These are phyloP conservation scores for Neofusicoccum ribis DNA, from an alignment of 2,329 filamentous ascomycete species.

Conservation along the genomic window DNA sequence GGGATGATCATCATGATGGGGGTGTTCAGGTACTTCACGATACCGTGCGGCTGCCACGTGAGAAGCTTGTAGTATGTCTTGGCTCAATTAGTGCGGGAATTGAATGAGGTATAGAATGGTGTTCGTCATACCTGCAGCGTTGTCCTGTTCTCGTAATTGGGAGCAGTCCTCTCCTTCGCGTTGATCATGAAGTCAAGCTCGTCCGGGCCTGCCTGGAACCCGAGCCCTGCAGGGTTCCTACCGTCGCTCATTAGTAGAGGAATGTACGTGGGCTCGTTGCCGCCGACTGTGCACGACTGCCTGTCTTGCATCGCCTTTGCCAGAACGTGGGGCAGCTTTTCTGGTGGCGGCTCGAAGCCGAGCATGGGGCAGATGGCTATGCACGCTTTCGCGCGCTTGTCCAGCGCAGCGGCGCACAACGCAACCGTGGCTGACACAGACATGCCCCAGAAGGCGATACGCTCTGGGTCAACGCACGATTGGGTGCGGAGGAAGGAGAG, in stretches of 20 bases:
- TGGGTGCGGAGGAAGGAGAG: conserved; percentile 34
- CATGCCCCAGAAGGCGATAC: conserved; percentile 41
- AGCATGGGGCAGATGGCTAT: conserved; percentile 30
- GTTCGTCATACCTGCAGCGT: conserved; percentile 25
- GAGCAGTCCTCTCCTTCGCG: neutral
- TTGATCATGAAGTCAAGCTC: neutral
- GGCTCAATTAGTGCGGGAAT: too few species aligned
- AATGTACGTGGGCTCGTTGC: conserved; percentile 42
- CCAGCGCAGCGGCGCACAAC: conserved; percentile 32
- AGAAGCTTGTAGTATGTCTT: conserved; percentile 28
- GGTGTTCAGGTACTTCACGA: conserved; percentile 22
- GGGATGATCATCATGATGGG: conserved; percentile 30
- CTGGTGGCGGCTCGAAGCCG: conserved; percentile 20
- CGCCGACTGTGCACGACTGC: conserved; percentile 36
- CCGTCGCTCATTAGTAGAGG: conserved; percentile 39
- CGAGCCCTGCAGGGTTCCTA: conserved; percentile 37
- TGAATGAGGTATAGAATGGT: too few species aligned
- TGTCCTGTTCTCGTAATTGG: conserved; percentile 25
- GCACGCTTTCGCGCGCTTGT: conserved; percentile 29
- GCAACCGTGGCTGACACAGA: conserved; percentile 33
- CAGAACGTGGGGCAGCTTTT: conserved; percentile 27
- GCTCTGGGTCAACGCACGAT: conserved; percentile 30
- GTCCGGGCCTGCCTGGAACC: neutral
- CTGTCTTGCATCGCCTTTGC: conserved; percentile 39
- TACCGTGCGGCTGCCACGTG: conserved; percentile 14